Conservation (phyloP, 2,329 filamentous ascomycete genomes). For the Furcasterigmium sp. region DNA sequence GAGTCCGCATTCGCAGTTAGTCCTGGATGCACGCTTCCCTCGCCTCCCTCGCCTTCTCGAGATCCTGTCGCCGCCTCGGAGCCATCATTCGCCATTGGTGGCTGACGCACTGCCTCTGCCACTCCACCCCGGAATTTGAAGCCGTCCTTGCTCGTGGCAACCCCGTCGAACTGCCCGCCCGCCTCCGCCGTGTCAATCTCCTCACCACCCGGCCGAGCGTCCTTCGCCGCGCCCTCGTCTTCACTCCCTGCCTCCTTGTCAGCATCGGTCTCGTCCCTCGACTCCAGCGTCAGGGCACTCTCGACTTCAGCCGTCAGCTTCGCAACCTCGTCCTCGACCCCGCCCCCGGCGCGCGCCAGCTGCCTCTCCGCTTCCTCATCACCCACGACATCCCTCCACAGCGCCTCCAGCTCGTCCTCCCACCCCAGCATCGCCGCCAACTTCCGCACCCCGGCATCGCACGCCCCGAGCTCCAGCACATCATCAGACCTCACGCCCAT, state of each 20-base stretch:
- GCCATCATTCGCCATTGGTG: too few relatives aligned
- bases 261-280: conserved; percentile 10
- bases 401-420: conserved; percentile 71
- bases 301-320: conserved; percentile 30
- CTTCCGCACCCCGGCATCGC: conserved; percentile 73
- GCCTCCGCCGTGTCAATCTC: too few relatives aligned
- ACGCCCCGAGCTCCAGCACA: conserved; percentile 76
- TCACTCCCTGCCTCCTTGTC: conserved; percentile 7
- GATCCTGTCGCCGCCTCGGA: too few relatives aligned
- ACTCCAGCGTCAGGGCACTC: conserved; percentile 21
- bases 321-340: conserved; percentile 38
- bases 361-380: conserved; percentile 50
- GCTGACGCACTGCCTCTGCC: too few relatives aligned
- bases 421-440: conserved; percentile 80
- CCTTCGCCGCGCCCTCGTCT: neutral
- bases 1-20: too few relatives aligned
- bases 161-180: too few relatives aligned
- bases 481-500: conserved; percentile 77
- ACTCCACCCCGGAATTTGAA: too few relatives aligned
- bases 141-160: too few relatives aligned
- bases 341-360: conserved; percentile 25
- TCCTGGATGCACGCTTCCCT: too few relatives aligned
- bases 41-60: too few relatives aligned
- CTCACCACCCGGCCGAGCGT: too few relatives aligned
- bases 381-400: conserved; percentile 68